phyloP scores from a whole-genome alignment of 495 filamentous ascomycete species.

The Glonium stellatum region DNA sequence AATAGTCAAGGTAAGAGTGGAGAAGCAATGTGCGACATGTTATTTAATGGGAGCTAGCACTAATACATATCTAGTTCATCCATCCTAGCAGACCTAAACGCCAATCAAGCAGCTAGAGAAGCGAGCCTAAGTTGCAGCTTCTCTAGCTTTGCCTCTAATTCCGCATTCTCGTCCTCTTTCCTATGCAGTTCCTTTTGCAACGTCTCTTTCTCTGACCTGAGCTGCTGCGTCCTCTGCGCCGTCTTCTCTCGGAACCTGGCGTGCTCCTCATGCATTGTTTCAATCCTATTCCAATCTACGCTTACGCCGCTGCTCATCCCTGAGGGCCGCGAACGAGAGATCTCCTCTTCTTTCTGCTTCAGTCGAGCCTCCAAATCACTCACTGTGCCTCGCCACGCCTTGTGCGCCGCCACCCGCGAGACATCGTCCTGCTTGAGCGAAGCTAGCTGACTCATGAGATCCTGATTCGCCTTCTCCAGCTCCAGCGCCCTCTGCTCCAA shows the following conservation, averaged over 20 bases:
- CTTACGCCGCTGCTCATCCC: slow-evolving; percentile 1
- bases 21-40: no score
- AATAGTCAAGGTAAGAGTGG: no score
- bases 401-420: slow-evolving; percentile 20
- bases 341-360: slow-evolving; percentile 21
- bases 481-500: slow-evolving; percentile 34
- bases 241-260: slow-evolving; percentile 23
- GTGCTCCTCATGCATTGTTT: slow-evolving; percentile 27
- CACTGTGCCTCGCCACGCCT: slow-evolving; percentile 25
- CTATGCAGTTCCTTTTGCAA: slow-evolving; percentile 29
- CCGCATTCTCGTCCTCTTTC: slow-evolving; percentile 27
- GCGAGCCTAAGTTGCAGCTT: slow-evolving; percentile 21
- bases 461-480: slow-evolving; percentile 30
- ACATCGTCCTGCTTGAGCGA: slow-evolving; percentile 10
- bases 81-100: no score
- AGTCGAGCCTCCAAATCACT: slow-evolving; percentile 17
- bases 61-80: no score
- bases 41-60: no score
- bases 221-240: slow-evolving; percentile 22
- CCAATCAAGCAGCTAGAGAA: slow-evolving; percentile 5
- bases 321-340: slow-evolving; percentile 7
- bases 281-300: slow-evolving; percentile 15
- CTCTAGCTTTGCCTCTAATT: slow-evolving; percentile 25
- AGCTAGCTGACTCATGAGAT: slow-evolving; percentile 17
- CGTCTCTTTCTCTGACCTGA: slow-evolving; percentile 28